phyloP scores from a whole-genome alignment of 2,329 filamentous ascomycete genomes.

The Chrysoporthe cubensis region DNA sequence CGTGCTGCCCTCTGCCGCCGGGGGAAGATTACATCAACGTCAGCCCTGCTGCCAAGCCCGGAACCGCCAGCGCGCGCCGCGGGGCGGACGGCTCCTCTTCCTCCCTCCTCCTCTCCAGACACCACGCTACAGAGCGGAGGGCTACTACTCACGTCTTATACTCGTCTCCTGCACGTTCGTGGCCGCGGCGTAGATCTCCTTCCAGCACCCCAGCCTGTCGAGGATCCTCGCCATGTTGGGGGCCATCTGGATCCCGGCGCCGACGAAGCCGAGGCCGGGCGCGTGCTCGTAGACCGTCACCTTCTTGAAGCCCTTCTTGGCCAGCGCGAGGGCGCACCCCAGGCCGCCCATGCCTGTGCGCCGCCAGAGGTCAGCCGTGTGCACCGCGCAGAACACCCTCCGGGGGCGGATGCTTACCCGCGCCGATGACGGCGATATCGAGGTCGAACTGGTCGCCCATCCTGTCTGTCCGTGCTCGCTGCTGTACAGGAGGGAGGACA shows the following conservation, averaged over 20 bases:
- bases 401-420: constrained; percentile 32
- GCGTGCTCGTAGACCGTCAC: constrained; percentile 77
- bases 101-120: too few relatives aligned
- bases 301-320: constrained; percentile 74
- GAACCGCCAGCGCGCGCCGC: background rate
- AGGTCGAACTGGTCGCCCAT: constrained; percentile 32
- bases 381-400: constrained; percentile 2
- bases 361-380: background rate
- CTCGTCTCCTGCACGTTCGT: constrained; percentile 73
- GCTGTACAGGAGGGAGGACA: background rate
- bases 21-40: background rate
- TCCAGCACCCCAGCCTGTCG: constrained; percentile 73
- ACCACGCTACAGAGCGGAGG: too few relatives aligned
- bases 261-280: constrained; percentile 76
- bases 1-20: constrained; percentile 62
- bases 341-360: constrained; percentile 76
- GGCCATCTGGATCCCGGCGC: constrained; percentile 82
- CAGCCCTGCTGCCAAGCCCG: background rate
- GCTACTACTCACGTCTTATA: constrained; percentile 60
- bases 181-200: constrained; percentile 69
- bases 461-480: background rate
- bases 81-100: too few relatives aligned
- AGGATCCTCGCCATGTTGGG: constrained; percentile 82
- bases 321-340: constrained; percentile 71
- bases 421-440: constrained; percentile 40